Evolutionary conservation across 495 filamentous ascomycete species (phyloP), one percentile per base, ranked within the genome.

Genomic region (Pyrenula massariospora): DNA sequence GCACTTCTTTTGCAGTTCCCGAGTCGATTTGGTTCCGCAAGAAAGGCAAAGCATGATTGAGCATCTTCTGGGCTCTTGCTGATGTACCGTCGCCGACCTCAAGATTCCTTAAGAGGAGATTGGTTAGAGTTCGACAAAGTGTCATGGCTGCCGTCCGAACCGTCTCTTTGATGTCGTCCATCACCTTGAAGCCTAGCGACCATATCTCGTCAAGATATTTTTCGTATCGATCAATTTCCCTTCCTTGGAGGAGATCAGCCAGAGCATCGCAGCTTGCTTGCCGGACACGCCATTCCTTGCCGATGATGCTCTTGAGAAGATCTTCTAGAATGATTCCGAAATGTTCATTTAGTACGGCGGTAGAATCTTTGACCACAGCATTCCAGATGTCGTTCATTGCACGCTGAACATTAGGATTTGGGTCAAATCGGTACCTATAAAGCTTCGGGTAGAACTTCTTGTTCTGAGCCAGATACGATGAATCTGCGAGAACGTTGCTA

Each of bases 361-460:
- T 81, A 10, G 86, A 77, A 57, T 96, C 89, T 65, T 90, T 93
- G 56, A 97, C 89, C 25, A 97, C 67, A 0, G 92, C 84, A 62
- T 86, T 87, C 93, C 93, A 97, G 60, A 98, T 98, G 56, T 92
- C 88, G 58, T 93, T 90, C 93, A 98, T 98, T 2, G 91, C 91
- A 49, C 84, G 83, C 63, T 88, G 88, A 21, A 97, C 93, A 65
- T 89, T 91, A 2, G 84, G 80, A 65, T 95, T 96, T 0, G 93
- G 93, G 69, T 98, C 93, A 53, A 96, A 96, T 25, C 89, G 77
- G 72, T 96, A 98, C 25, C 93, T 82, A 68, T 87, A 98, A 3
- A 98, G 77, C 67, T 96, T 96, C 1, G 91, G 88, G 63, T 96
- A 96, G 47, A 98, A 79, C 68, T 95, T 96, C 1, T 89, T 89